Conservation (phyloP, 495 filamentous ascomycete species). For the Hypoxylon lienhwacheense region DNA sequence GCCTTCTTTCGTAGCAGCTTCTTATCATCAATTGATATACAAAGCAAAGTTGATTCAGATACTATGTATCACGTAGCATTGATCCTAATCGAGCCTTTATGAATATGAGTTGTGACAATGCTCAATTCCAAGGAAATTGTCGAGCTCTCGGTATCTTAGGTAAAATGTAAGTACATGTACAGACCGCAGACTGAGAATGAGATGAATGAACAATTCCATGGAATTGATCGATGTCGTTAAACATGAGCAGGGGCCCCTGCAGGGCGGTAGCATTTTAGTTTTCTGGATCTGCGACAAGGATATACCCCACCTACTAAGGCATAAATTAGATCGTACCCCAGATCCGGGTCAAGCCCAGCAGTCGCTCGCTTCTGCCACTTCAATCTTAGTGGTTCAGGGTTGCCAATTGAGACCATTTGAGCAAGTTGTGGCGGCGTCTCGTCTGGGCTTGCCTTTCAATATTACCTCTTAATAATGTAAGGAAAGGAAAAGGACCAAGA, state of each 20-base stretch:
- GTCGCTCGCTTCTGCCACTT: too few species aligned
- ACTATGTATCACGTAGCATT: too few species aligned
- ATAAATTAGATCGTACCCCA: conserved; percentile 3
- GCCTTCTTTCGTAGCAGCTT: too few species aligned
- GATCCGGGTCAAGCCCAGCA: conserved; percentile 8
- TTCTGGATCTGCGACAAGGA: conserved; percentile 7
- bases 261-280: conserved; percentile 7
- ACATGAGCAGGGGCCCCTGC: conserved; percentile 8
- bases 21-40: too few species aligned
- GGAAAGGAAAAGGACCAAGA: neutral
- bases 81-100: too few species aligned
- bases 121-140: too few species aligned
- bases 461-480: neutral
- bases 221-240: too few species aligned
- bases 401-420: conserved; percentile 51
- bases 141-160: too few species aligned
- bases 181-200: too few species aligned
- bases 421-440: conserved; percentile 43
- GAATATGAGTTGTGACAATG: too few species aligned
- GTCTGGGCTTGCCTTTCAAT: neutral
- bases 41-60: too few species aligned
- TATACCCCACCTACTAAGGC: conserved; percentile 8
- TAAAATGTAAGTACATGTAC: too few species aligned
- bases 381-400: conserved; percentile 2
- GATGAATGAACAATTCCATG: neutral